Conservation (phyloP, 192 early-diverging fungal genomes). For the Lunasporangiospora selenospora region DNA sequence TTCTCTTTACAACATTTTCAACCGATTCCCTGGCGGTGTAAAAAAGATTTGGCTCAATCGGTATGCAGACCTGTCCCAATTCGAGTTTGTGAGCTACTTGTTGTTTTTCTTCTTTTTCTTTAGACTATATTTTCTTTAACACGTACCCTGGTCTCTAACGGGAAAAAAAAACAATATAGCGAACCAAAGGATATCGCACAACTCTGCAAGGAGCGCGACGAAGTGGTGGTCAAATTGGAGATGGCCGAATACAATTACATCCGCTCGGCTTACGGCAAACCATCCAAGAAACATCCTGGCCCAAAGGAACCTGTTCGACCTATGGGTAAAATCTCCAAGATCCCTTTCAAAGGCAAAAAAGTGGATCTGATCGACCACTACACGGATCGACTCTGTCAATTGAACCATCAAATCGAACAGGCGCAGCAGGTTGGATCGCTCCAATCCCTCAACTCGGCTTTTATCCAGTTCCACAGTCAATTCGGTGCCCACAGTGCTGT, state of each 20-base stretch:
- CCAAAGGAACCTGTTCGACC: slow-evolving; percentile 53
- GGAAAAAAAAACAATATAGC: no score
- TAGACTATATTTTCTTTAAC: no score
- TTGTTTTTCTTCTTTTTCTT: not conserved
- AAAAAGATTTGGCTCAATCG: slow-evolving; percentile 67
- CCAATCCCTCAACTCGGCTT: slow-evolving; percentile 67
- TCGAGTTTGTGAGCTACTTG: no score
- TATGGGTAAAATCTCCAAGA: slow-evolving; percentile 53
- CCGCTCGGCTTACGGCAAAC: slow-evolving; percentile 26
- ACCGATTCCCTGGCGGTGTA: slow-evolving; percentile 74
- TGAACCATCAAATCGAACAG: slow-evolving; percentile 57
- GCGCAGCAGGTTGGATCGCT: slow-evolving; percentile 30
- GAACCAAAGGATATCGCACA: slow-evolving; percentile 56
- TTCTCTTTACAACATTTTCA: slow-evolving; percentile 58
- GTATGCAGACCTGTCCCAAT: no score
- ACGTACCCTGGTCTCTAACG: no score
- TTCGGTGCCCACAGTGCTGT: slow-evolving; percentile 83
- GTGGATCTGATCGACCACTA: slow-evolving; percentile 67
- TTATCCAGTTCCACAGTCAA: slow-evolving; percentile 81
- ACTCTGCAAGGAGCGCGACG: slow-evolving; percentile 55
- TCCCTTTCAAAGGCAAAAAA: slow-evolving; percentile 63
- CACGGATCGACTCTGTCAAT: slow-evolving; percentile 36
- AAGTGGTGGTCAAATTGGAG: slow-evolving; percentile 58
- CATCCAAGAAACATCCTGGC: slow-evolving; percentile 9
- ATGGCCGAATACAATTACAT: slow-evolving; percentile 56